Evolutionary conservation across 805 yeast genomes (phyloP), one percentile per base, ranked within the genome.

Genomic region (Kuraishia piskuri): DNA sequence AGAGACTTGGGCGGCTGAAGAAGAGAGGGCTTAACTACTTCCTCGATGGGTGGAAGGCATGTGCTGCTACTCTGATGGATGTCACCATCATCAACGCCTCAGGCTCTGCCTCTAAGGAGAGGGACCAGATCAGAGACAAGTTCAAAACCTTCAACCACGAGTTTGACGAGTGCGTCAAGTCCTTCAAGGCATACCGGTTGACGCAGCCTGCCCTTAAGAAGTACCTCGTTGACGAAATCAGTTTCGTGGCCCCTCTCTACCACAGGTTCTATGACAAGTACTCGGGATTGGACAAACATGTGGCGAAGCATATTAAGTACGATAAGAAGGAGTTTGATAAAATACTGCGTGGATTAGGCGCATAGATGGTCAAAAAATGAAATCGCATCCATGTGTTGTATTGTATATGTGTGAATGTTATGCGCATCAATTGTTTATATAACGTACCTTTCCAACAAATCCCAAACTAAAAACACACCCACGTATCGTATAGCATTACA

Each of bases 191-290:
- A 50, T 85, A 82, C 64, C 79, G 78, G 54, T 76, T 90, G 49
- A 79, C 83, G 8, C 95, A 90, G 63, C 75, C 80, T 3, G 77
- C 76, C 46, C 74, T 92, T 66, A 82, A 83, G 56, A 75, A 78
- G 54, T 79, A 76, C 53, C 70, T 94, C 59, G 76, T 81, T 17
- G 79, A 80, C 53, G 97, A 92, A 61, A 85, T 86, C 62, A 83
- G 83, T 37, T 81, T 90, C 59, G 84, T 94, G 51, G 76, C 83
- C 55, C 96, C 96, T 14, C 79, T 92, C 53, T 92, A 92, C 69
- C 83, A 85, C 62, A 82, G 94, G 61, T 86, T 92, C 64, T 85
- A 88, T 67, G 90, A 87, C 60, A 87, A 88, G 66, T 84, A 88
- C 61, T 79, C 79, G 3, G 71, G 70, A 25, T 82, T 84, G n/a